Base-by-base conservation (phyloP, 2,329 filamentous ascomycete species). In the Neofusicoccum sp. region DNA sequence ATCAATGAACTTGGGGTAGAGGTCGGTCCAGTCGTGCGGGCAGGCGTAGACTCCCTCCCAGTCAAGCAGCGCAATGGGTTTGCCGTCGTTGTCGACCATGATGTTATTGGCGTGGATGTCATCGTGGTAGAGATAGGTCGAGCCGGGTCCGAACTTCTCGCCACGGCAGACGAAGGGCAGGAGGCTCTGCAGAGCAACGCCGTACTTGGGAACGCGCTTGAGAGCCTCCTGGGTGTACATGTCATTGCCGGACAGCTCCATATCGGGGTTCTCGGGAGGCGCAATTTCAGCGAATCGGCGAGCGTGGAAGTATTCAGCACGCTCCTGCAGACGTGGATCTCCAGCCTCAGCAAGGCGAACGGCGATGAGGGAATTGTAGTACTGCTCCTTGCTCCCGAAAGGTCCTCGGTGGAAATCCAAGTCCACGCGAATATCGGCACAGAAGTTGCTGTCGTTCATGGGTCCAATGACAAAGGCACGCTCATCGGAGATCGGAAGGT, bases 51-150 rank as follows among this genome's bases (percentile, higher is more conserved):
- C 37, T 9, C 16, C 29, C 29, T 66, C 64, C 64, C 63, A 63
- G 45, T 65, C 63, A 3, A 66, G 12, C 1, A 66, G 59, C 11
- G 63, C 63, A 39, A 60, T 28, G 1, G 52, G 31, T 2, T 31
- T 11, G n/a, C 43, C 47, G n/a, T n/a, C 16, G 39, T 39, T 37
- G 37, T 64, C 54, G 34, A 66, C 39, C 9, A 66, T 29, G 31
- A 66, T 56, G 44, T 65, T 64, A 2, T 12, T 3, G 2, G 3
- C 45, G n/a, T 22, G 9, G 14, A 65, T 59, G 36, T 66, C 64
- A 5, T 11, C 16, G 37, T 64, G 64, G 16, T 54, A 9, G 3
- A 66, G 63, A 12, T 2, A 29, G 22, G 37, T 36, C 0, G 59
- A 61, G 29, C n/a, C 36, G 0, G 33, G 36, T 2, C 7, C 28